Evolutionary conservation across 495 filamentous ascomycete genomes (phyloP).

Genomic region (Wilcoxina mikolae): DNA sequence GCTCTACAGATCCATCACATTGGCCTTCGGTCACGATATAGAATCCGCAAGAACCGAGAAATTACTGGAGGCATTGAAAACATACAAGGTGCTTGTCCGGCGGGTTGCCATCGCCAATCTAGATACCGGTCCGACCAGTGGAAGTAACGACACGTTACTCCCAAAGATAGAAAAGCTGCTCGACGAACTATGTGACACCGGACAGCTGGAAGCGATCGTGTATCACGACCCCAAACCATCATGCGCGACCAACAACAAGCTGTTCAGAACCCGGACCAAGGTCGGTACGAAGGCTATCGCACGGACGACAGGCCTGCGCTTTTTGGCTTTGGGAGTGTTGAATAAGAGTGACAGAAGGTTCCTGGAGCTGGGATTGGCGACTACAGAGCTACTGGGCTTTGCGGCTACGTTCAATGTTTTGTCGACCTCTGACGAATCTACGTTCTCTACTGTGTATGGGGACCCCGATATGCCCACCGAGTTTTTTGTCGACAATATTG

Average conservation of each 20-base stretch:
- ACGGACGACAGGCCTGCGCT: neutral
- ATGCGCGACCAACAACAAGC: neutral
- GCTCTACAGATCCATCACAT: neutral
- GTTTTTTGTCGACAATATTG: too few species aligned
- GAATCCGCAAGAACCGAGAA: neutral
- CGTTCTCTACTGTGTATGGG: too few species aligned
- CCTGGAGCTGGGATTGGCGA: neutral
- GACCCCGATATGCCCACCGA: too few species aligned
- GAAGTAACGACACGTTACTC: too few species aligned
- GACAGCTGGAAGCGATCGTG: neutral
- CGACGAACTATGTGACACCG: neutral
- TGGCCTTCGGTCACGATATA: neutral
- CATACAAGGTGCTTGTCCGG: neutral
- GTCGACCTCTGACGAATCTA: too few species aligned
- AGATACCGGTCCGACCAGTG: neutral
- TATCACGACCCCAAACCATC: neutral
- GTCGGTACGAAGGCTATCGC: neutral
- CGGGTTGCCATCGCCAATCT: neutral
- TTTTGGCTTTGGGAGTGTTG: neutral
- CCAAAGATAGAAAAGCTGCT: neutral
- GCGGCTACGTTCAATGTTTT: neutral
- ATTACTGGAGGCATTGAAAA: neutral
- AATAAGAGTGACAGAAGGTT: neutral
- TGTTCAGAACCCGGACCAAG: neutral
- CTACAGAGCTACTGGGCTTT: neutral